Percentiles rank a stretch among this genome's conserved stretches.
Conservation (phyloP, 2,329 filamentous ascomycete genomes). For the Fusarium siculi region DNA sequence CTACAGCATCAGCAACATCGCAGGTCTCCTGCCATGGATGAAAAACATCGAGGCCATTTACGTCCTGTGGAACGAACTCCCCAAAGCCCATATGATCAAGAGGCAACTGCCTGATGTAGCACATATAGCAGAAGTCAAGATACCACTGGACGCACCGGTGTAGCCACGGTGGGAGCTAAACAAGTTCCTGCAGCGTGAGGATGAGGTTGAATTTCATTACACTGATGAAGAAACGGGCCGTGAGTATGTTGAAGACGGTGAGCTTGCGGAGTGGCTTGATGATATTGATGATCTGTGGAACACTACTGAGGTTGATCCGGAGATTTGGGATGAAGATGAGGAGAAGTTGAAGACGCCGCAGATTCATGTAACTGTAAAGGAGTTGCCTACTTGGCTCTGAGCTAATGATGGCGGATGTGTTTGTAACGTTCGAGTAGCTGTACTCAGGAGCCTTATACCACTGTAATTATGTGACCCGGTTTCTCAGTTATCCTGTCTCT, state of each 20-base stretch:
- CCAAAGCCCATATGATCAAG: not conserved
- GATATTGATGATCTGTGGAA: conserved; percentile 28
- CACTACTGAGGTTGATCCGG: conserved; percentile 7
- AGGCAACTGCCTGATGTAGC: not conserved
- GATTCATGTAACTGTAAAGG: conserved; percentile 6
- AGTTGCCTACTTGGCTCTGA: not conserved
- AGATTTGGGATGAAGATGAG: conserved; percentile 7
- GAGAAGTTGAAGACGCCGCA: not conserved
- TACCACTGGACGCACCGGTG: not conserved
- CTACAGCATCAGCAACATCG: conserved; percentile 35
- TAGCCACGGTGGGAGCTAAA: conserved; percentile 21
- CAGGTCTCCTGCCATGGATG: conserved; percentile 20
- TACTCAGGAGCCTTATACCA: not conserved
- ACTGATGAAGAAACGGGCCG: not conserved
- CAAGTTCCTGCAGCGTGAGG: not conserved
- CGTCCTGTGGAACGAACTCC: conserved; percentile 40
- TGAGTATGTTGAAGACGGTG: not conserved
- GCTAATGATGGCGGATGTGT: not conserved
- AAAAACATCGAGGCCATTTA: conserved; percentile 33
- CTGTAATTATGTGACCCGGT: no score
- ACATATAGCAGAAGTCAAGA: not conserved
- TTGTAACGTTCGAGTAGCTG: not conserved
- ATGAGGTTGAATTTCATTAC: conserved; percentile 13
- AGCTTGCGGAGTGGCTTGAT: conserved; percentile 16
- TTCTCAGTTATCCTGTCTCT: not conserved